Conservation (phyloP, 768 basidiomycete genomes). For the Clathrus columnatus region DNA sequence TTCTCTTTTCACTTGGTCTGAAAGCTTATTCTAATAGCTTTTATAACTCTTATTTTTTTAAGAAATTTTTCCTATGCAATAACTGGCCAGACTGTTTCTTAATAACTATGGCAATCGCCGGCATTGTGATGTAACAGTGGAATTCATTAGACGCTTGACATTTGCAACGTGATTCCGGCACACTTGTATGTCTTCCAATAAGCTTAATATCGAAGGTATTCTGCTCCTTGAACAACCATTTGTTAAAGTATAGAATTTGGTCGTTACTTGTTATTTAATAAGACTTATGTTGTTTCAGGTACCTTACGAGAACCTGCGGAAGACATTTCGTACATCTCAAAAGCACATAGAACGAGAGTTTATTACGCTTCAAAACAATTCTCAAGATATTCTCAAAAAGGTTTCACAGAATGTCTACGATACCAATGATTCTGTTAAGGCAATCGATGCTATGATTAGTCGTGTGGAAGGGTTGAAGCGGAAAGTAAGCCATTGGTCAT, state of each 20-base stretch:
- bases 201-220: constrained; percentile 62
- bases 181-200: constrained; percentile 24
- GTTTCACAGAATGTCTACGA: constrained; percentile 29
- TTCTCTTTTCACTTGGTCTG: not conserved
- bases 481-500: constrained; percentile 52
- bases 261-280: constrained; percentile 1
- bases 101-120: too few relatives aligned
- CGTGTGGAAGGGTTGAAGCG: constrained; percentile 75
- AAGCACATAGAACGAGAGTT: constrained; percentile 77
- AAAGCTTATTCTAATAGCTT: not conserved
- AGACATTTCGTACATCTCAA: constrained; percentile 77
- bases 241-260: constrained; percentile 40
- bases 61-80: too few relatives aligned
- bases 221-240: constrained; percentile 84
- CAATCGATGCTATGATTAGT: constrained; percentile 68
- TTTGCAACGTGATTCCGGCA: not conserved
- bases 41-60: not conserved
- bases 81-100: too few relatives aligned
- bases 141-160: too few relatives aligned
- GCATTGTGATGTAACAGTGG: too few relatives aligned
- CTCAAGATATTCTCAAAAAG: constrained; percentile 51
- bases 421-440: constrained; percentile 45
- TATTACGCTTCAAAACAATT: constrained; percentile 43
- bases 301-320: constrained; percentile 83
- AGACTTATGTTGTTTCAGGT: constrained; percentile 40